Evolutionary conservation across 495 filamentous ascomycete genomes (phyloP), one percentile per base, ranked within the genome.

Genomic region (Annulohypoxylon maeteangense): DNA sequence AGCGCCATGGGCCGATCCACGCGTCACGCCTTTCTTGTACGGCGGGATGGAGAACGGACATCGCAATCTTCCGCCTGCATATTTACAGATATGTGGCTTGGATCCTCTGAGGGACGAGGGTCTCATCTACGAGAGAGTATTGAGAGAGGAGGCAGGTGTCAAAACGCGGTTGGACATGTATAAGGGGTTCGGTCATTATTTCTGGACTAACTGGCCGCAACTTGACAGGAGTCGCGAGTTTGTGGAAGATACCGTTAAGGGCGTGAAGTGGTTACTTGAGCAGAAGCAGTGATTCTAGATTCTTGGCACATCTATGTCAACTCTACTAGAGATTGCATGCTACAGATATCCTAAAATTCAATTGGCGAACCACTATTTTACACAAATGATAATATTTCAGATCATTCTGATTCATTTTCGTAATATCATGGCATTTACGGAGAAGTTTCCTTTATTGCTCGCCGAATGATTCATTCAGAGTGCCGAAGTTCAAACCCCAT

Each of bases 111-210:
- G 82, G 14, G 82, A 85, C 42, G 81, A 83, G 23, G 79, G 72
- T 0, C 62, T 83, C 29, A 74, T 85, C 4, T 82, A 83, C 62
- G 81, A 82, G 54, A 61, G 75, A 51, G 59, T 83, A 11, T 63
- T 85, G 57, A 75, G 74, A 25, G 77, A 79, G 42, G 75, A 81
- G 8, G 68, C 56, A 8, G 74, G 75, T 0, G 65, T 83, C 7
- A 65, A 72, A 61, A 83, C 81, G 7, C 56, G 65, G 48, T 31
- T 78, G 11, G 78, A 81, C 68, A 11, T 83, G 1, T 85, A 81
- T 60, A 77, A 79, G 50, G 83, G 82, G 0, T 74, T 84, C n/a
- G 80, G 79, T 20, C 81, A 85, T 76, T 77, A 78, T 8, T 82
- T 83, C 40, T 83, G 81, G 83, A 74, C 72, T 0, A 78, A 74